phyloP scores from a whole-genome alignment of 2,329 filamentous ascomycete species.

The Penicillium italicum region DNA sequence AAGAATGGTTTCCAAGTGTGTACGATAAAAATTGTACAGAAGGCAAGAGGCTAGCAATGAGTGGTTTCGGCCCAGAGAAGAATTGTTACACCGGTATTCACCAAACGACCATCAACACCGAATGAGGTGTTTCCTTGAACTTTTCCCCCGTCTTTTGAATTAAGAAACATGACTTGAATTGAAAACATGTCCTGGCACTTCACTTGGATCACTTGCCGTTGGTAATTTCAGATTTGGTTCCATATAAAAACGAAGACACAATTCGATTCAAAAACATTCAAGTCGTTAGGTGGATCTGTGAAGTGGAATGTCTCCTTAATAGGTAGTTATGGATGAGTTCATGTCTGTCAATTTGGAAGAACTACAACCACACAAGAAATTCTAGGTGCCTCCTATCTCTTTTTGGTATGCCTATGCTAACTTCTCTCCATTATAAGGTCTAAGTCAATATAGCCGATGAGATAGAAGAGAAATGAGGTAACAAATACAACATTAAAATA shows the following conservation, averaged over 20 bases:
- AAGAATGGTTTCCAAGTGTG: slow-evolving; percentile 25
- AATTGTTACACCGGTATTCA: slow-evolving; percentile 13
- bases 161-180: slow-evolving; percentile 3
- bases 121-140: slow-evolving; percentile 3
- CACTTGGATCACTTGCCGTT: background rate
- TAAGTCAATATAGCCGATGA: too few relatives aligned
- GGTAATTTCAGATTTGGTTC: background rate
- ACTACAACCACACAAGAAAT: background rate
- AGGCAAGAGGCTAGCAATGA: slow-evolving; percentile 17
- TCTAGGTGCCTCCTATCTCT: too few relatives aligned
- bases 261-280: background rate
- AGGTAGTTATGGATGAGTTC: too few relatives aligned
- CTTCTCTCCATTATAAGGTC: too few relatives aligned
- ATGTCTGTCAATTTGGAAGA: background rate
- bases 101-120: background rate
- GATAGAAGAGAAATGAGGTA: too few relatives aligned
- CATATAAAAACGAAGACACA: background rate
- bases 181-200: background rate
- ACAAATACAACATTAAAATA: too few relatives aligned
- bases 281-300: background rate
- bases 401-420: too few relatives aligned
- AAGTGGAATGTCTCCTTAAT: too few relatives aligned
- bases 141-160: background rate
- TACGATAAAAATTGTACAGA: slow-evolving; percentile 40
- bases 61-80: slow-evolving; percentile 9